phyloP scores from a whole-genome alignment of 2,329 filamentous ascomycete species.

The Albifimbria verrucaria region DNA sequence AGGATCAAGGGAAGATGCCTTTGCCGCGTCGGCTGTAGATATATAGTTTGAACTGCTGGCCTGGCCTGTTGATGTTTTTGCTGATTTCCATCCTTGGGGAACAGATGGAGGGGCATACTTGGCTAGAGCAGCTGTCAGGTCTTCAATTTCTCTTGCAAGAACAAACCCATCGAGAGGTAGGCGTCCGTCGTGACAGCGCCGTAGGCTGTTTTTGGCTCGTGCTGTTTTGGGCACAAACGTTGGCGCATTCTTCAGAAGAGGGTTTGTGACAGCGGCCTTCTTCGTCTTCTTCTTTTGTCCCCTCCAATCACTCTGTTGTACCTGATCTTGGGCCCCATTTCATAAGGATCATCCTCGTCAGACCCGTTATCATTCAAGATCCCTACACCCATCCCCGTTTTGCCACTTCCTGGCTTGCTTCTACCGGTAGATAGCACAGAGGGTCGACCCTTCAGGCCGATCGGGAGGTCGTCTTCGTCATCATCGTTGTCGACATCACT shows the following conservation, averaged over 20 bases:
- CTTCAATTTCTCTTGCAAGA: slow-evolving; percentile 53
- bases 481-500: slow-evolving; percentile 44
- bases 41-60: slow-evolving; percentile 37
- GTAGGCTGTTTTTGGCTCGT: slow-evolving; percentile 23
- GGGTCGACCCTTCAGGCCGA: slow-evolving; percentile 2
- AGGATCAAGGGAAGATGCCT: slow-evolving; percentile 70
- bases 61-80: slow-evolving; percentile 33
- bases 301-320: slow-evolving; percentile 81
- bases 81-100: slow-evolving; percentile 71
- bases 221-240: slow-evolving; percentile 67
- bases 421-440: slow-evolving; percentile 26
- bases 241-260: slow-evolving; percentile 62
- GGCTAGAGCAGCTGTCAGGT: slow-evolving; percentile 24
- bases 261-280: slow-evolving; percentile 53
- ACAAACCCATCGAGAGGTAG: slow-evolving; percentile 78
- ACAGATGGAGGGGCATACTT: slow-evolving; percentile 63
- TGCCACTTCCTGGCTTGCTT: slow-evolving; percentile 49
- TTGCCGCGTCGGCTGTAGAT: slow-evolving; percentile 75
- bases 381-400: slow-evolving; percentile 79
- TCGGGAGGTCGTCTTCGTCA: slow-evolving; percentile 27
- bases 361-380: slow-evolving; percentile 90
- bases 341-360: slow-evolving; percentile 92
- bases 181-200: slow-evolving; percentile 79
- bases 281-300: slow-evolving; percentile 69
- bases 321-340: slow-evolving; percentile 84